These are phyloP conservation scores for Alisma plantagoaquatica DNA, from an alignment of 106 monocot genomes.

Conservation along the genomic window DNA sequence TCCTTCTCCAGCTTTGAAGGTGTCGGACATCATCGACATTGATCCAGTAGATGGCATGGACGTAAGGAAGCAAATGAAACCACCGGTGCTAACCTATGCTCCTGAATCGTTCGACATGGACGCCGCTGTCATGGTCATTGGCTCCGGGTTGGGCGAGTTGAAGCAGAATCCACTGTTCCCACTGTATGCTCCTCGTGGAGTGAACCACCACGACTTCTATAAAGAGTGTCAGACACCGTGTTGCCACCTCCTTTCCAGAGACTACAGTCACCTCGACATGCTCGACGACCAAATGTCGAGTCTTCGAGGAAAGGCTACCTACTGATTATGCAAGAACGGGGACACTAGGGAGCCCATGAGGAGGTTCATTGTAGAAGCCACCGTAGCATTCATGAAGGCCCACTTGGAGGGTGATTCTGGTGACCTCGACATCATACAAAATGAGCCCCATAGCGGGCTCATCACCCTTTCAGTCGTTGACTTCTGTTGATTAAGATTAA, in stretches of 20 bases:
- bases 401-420: slow-evolving; percentile 27
- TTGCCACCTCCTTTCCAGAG: slow-evolving; percentile 51
- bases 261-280: slow-evolving; percentile 78
- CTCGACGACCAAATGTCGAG: slow-evolving; percentile 78
- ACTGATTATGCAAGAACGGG: slow-evolving; percentile 59
- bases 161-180: slow-evolving; percentile 47
- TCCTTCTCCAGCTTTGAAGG: slow-evolving; percentile 6
- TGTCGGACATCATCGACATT: slow-evolving; percentile 59
- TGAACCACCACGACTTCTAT: slow-evolving; percentile 68
- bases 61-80: slow-evolving; percentile 45
- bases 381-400: slow-evolving; percentile 69
- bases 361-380: slow-evolving; percentile 53
- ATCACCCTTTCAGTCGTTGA: slow-evolving; percentile 29
- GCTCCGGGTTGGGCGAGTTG: slow-evolving; percentile 49
- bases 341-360: slow-evolving; percentile 49
- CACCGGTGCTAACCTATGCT: slow-evolving; percentile 57
- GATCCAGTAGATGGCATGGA: slow-evolving; percentile 89
- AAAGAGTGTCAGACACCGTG: slow-evolving; percentile 53
- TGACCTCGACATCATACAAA: slow-evolving; percentile 23
- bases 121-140: slow-evolving; percentile 50
- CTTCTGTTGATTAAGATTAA: too few species aligned
- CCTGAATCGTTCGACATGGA: slow-evolving; percentile 33
- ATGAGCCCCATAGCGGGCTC: slow-evolving; percentile 23
- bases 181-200: slow-evolving; percentile 65
- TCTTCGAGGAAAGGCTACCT: slow-evolving; percentile 38